Percentiles rank a stretch among this genome's conserved stretches.
Conservation (phyloP, 345 rosid genomes). For the Corchorus capsularis region DNA sequence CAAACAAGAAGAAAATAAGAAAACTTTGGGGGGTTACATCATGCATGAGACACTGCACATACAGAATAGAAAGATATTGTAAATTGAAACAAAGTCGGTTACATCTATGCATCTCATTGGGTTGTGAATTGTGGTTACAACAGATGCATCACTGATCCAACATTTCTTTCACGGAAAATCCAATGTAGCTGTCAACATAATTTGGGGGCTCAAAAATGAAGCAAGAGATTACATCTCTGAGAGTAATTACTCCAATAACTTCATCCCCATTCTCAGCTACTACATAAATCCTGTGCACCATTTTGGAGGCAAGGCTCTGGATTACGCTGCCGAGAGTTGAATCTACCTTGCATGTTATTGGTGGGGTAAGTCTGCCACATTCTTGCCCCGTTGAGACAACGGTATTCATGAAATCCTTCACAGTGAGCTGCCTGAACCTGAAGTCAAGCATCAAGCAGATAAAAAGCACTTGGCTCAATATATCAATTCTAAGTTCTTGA, state of each 20-base stretch:
- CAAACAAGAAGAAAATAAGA: too few relatives aligned
- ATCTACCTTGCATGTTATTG: constrained; percentile 61
- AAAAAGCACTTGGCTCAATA: neutral
- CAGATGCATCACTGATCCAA: constrained; percentile 40
- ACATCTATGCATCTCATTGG: constrained; percentile 5
- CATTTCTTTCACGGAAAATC: constrained; percentile 62
- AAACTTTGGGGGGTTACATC: too few relatives aligned
- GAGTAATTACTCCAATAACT: constrained; percentile 79
- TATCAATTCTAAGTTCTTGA: neutral
- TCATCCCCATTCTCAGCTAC: constrained; percentile 49
- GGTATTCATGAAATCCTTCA: constrained; percentile 55
- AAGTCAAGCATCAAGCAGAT: constrained; percentile 8
- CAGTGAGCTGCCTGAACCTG: constrained; percentile 77
- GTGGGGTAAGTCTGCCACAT: constrained; percentile 48
- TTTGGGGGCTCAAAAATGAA: constrained; percentile 78
- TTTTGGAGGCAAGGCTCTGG: constrained; percentile 60
- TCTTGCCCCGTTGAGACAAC: constrained; percentile 45
- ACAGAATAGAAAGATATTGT: neutral
- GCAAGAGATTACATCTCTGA: constrained; percentile 89
- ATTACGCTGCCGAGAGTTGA: constrained; percentile 72
- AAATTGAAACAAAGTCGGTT: constrained; percentile 1
- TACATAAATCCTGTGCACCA: constrained; percentile 74
- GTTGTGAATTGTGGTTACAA: neutral
- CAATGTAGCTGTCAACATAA: constrained; percentile 58
- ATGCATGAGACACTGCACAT: neutral